These are phyloP conservation scores for Lipomyces spencermartinsiae DNA, from an alignment of 805 yeast genomes.

Conservation along the genomic window DNA sequence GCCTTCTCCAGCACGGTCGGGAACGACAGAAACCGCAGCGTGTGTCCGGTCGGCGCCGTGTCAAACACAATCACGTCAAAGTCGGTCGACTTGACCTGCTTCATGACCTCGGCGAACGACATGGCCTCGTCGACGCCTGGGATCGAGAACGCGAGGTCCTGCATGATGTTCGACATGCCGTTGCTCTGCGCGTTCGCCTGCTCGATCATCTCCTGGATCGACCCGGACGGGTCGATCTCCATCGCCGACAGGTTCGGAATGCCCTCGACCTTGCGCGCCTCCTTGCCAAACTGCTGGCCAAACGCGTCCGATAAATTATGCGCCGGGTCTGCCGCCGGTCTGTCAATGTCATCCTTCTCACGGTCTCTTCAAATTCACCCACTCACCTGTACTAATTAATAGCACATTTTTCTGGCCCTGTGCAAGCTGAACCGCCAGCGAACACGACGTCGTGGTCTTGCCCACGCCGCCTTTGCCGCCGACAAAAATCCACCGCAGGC, in stretches of 20 bases:
- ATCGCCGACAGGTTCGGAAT: conserved; percentile 87
- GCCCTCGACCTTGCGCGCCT: conserved; percentile 92
- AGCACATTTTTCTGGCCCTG: conserved; percentile 80
- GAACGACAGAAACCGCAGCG: conserved; percentile 89
- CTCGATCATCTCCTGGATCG: conserved; percentile 85
- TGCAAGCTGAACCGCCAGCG: conserved; percentile 93
- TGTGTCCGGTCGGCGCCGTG: conserved; percentile 99
- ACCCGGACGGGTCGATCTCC: conserved; percentile 98
- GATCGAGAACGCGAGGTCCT: conserved; percentile 89
- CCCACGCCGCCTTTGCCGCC: conserved; percentile 99
- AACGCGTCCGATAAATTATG: conserved; percentile 97
- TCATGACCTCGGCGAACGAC: conserved; percentile 96
- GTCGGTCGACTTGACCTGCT: conserved; percentile 81
- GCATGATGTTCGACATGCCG: conserved; percentile 68
- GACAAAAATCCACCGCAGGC: conserved; percentile 94
- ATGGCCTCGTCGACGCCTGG: conserved; percentile 99
- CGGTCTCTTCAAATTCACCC: background rate
- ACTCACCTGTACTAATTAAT: conserved; percentile 56
- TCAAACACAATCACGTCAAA: conserved; percentile 94
- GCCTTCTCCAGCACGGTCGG: conserved; percentile 92
- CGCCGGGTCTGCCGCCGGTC: conserved; percentile 90
- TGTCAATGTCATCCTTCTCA: conserved; percentile 1
- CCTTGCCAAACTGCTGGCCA: conserved; percentile 97
- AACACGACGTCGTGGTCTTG: conserved; percentile 95
- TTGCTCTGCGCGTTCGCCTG: conserved; percentile 54